phyloP scores from a whole-genome alignment of 768 basidiomycete species.

The Hericium rajendrae region DNA sequence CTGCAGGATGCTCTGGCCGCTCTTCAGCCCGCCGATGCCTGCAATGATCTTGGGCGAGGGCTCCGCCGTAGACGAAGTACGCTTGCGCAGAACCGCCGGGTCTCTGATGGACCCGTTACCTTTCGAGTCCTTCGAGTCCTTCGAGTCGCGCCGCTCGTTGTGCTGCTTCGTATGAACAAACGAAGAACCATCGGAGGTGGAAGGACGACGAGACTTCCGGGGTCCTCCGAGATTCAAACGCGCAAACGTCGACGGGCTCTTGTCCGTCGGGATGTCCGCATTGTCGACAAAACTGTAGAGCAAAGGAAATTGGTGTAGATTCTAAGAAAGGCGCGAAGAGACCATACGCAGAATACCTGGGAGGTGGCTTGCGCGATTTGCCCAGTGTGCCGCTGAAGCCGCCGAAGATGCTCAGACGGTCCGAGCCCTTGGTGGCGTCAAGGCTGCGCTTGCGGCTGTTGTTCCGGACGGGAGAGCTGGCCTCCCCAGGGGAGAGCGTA shows the following conservation, averaged over 20 bases:
- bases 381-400: conserved; percentile 51
- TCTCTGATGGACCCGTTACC: conserved; percentile 22
- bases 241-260: conserved; percentile 4
- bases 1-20: conserved; percentile 68
- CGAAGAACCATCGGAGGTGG: conserved; percentile 29
- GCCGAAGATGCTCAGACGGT: conserved; percentile 81
- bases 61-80: conserved; percentile 26
- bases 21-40: conserved; percentile 15
- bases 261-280: conserved; percentile 34
- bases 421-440: conserved; percentile 36
- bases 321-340: conserved; percentile 2
- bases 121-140: conserved; percentile 15
- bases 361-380: conserved; percentile 73
- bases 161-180: conserved; percentile 15
- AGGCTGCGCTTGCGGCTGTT: conserved; percentile 38
- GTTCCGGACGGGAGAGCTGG: neutral
- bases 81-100: conserved; percentile 43
- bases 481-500: conserved; percentile 14
- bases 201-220: conserved; percentile 36
- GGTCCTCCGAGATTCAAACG: conserved; percentile 30
- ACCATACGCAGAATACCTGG: conserved; percentile 54
- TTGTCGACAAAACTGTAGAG: conserved; percentile 26
- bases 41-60: neutral
- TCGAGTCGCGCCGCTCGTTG: conserved; percentile 17
- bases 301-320: conserved; percentile 13